phyloP scores from a whole-genome alignment of 208 protist species.

The Crithidia thermophila region DNA sequence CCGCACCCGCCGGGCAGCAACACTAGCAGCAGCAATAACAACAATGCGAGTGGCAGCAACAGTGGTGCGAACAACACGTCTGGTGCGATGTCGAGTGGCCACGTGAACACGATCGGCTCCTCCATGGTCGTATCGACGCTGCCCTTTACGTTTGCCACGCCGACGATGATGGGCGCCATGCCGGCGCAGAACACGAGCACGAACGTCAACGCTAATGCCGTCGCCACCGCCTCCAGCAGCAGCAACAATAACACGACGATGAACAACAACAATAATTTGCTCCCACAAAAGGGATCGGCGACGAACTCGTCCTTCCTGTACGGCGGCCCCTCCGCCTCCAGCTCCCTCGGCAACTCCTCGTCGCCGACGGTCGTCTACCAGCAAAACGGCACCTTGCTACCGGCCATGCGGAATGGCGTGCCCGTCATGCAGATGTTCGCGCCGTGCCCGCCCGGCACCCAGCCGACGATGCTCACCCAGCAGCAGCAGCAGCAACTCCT shows the following conservation, averaged over 20 bases:
- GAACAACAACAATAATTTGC: neutral
- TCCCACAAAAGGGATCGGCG: constrained; percentile 6
- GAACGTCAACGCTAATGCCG: too few relatives aligned
- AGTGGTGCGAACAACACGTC: neutral
- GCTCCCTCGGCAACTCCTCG: constrained; percentile 16
- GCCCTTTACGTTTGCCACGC: constrained; percentile 22
- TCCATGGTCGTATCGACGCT: constrained; percentile 8
- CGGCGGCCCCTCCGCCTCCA: constrained; percentile 15
- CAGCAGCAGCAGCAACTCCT: constrained; percentile 14
- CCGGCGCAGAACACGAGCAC: neutral
- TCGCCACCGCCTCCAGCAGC: too few relatives aligned
- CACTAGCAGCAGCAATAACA: neutral
- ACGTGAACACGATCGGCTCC: neutral
- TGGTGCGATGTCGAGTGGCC: too few relatives aligned
- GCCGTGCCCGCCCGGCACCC: neutral
- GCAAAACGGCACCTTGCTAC: constrained; percentile 11
- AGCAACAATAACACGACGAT: too few relatives aligned
- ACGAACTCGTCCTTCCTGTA: constrained; percentile 8
- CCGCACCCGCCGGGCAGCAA: constrained; percentile 5
- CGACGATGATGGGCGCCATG: constrained; percentile 1
- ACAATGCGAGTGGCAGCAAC: neutral
- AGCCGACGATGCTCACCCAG: constrained; percentile 4
- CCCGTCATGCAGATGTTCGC: constrained; percentile 26
- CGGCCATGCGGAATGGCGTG: constrained; percentile 17
- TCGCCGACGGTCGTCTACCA: constrained; percentile 23